phyloP scores from a whole-genome alignment of 2,329 filamentous ascomycete genomes.

The Colletotrichum sp. region DNA sequence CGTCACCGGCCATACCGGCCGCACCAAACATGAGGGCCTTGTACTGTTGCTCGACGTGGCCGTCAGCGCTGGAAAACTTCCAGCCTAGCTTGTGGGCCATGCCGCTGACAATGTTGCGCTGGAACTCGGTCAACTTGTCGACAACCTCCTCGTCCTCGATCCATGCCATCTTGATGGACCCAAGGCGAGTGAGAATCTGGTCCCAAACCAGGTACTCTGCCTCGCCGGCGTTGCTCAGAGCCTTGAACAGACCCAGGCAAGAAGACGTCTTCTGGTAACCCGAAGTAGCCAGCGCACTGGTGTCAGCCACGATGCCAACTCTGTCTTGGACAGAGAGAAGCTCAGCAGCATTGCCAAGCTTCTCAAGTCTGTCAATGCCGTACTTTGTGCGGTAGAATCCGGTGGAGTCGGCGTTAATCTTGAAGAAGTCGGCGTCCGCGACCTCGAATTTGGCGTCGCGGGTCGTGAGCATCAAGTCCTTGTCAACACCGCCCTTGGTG shows the following conservation, averaged over 20 bases:
- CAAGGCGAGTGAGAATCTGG: conserved; percentile 82
- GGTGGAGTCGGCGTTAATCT: conserved; percentile 94
- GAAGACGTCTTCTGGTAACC: conserved; percentile 95
- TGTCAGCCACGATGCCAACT: conserved; percentile 93
- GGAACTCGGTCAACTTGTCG: conserved; percentile 83
- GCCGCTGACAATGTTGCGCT: conserved; percentile 75
- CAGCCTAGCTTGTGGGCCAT: conserved; percentile 90
- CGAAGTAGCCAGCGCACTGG: conserved; percentile 85
- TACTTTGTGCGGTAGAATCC: conserved; percentile 93
- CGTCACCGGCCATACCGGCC: conserved; percentile 82
- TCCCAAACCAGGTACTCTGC: conserved; percentile 94
- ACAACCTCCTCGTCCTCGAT: conserved; percentile 77
- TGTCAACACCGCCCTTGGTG: conserved; percentile 82
- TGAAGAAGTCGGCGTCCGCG: conserved; percentile 86
- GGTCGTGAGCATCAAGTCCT: conserved; percentile 64
- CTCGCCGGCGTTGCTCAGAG: conserved; percentile 80
- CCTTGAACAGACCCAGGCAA: conserved; percentile 82
- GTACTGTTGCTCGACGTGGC: conserved; percentile 92
- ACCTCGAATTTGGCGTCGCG: conserved; percentile 82
- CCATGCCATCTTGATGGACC: conserved; percentile 84
- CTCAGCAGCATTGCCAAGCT: conserved; percentile 87
- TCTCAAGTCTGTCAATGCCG: conserved; percentile 79
- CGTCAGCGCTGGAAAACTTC: conserved; percentile 83
- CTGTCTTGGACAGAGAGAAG: conserved; percentile 87
- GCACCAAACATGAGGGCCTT: conserved; percentile 89